Evolutionary conservation across 208 protist species (phyloP).

Genomic region (Acanthamoeba healyi): DNA sequence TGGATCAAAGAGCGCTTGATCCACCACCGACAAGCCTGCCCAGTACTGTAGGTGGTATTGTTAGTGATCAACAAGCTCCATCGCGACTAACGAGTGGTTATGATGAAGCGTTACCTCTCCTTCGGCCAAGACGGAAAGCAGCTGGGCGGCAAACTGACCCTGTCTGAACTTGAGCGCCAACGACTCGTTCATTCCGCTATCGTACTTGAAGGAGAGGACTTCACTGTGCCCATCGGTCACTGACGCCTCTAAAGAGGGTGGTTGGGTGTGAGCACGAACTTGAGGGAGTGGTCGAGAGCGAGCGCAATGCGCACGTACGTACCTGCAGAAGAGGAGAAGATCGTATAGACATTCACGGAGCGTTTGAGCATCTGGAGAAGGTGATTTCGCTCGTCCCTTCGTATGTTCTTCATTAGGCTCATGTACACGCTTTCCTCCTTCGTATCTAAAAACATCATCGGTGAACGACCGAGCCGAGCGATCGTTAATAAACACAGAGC

Average conservation of each 20-base stretch:
- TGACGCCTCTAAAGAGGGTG: too few species aligned
- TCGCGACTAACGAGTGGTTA: too few species aligned
- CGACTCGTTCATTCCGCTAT: slow-evolving; percentile 13
- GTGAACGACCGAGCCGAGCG: too few species aligned
- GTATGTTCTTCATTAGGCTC: background rate
- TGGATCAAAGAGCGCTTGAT: background rate
- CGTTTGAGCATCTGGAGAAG: background rate
- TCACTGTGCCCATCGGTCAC: background rate
- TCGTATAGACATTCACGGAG: background rate
- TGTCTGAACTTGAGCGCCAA: background rate
- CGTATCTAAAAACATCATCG: background rate
- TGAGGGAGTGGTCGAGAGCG: background rate
- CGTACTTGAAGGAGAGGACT: background rate
- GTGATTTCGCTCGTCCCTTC: background rate
- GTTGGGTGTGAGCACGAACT: too few species aligned
- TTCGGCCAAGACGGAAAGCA: background rate
- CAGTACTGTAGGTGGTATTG: slow-evolving; percentile 10
- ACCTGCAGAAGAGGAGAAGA: background rate
- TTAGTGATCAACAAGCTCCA: too few species aligned
- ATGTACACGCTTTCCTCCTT: background rate
- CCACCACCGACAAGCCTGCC: background rate
- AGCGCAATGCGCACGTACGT: too few species aligned
- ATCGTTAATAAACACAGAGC: background rate
- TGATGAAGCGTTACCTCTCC: too few species aligned
- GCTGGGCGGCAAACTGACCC: background rate